Evolutionary conservation across 2,329 filamentous ascomycete species (phyloP).

Genomic region (Exophiala aquamarina): DNA sequence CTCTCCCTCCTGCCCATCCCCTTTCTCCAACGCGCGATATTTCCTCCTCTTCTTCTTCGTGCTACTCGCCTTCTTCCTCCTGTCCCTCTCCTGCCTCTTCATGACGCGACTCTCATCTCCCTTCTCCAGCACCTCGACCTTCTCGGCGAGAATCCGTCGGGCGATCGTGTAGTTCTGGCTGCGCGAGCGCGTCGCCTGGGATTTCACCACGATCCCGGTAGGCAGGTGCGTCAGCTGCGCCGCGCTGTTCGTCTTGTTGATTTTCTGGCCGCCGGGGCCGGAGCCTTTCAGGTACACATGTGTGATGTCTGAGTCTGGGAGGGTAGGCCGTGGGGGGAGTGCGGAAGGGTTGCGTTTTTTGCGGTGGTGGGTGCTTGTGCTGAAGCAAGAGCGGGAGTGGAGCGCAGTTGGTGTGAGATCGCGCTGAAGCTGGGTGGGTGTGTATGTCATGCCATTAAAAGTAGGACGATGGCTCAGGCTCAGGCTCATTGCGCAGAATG

Average conservation of each 20-base stretch:
- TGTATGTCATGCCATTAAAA: too few species aligned
- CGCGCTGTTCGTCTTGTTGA: slow-evolving; percentile 97
- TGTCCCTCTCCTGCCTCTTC: slow-evolving; percentile 84
- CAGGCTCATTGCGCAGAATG: too few species aligned
- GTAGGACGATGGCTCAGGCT: too few species aligned
- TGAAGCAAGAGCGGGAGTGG: background rate
- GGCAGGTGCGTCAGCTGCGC: slow-evolving; percentile 90
- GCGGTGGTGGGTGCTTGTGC: slow-evolving; percentile 25
- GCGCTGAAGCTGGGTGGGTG: too few species aligned
- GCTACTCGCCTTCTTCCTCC: slow-evolving; percentile 51
- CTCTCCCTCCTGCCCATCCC: slow-evolving; percentile 18
- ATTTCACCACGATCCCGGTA: slow-evolving; percentile 91
- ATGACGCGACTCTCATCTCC: slow-evolving; percentile 72
- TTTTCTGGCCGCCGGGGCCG: slow-evolving; percentile 94
- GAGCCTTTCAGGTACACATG: slow-evolving; percentile 87
- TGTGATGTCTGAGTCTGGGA: slow-evolving; percentile 74
- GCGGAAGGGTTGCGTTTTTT: slow-evolving; percentile 49
- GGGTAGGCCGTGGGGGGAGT: slow-evolving; percentile 69
- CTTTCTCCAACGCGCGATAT: slow-evolving; percentile 40
- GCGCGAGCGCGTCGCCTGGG: slow-evolving; percentile 83
- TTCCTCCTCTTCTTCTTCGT: slow-evolving; percentile 46
- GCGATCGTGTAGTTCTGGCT: slow-evolving; percentile 86
- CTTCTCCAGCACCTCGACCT: slow-evolving; percentile 71
- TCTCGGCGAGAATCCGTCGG: slow-evolving; percentile 71
- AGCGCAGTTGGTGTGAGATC: too few species aligned